Evolutionary conservation across 2,329 filamentous ascomycete species (phyloP).

Genomic region (Dichotomopilus funicola): DNA sequence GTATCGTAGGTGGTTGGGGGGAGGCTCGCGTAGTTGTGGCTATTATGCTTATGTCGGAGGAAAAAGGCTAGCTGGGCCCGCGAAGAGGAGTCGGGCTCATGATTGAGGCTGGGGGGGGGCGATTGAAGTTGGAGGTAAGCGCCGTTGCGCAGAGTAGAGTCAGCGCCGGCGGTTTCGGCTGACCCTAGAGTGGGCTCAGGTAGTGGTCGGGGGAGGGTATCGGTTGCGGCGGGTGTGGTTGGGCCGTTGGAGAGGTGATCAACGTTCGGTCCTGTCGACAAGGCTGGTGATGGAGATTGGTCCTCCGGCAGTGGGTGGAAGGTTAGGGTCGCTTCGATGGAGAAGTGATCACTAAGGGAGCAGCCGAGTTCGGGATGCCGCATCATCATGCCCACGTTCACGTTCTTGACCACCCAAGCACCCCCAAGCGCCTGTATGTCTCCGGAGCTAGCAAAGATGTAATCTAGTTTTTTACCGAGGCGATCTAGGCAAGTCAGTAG

Average conservation of each 20-base stretch:
- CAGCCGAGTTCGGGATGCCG: slow-evolving; percentile 75
- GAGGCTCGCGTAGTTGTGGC: slow-evolving; percentile 6
- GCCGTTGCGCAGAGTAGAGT: slow-evolving; percentile 28
- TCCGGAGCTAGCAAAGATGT: slow-evolving; percentile 73
- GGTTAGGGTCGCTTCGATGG: slow-evolving; percentile 71
- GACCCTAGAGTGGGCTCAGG: neutral
- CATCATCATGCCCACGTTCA: slow-evolving; percentile 70
- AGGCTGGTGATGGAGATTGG: slow-evolving; percentile 7
- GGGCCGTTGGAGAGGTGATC: slow-evolving; percentile 7
- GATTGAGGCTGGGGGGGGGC: slow-evolving; percentile 27
- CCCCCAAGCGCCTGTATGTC: slow-evolving; percentile 28
- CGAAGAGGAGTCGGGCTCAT: slow-evolving; percentile 8
- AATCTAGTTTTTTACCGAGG: slow-evolving; percentile 82
- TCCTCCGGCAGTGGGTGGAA: slow-evolving; percentile 34
- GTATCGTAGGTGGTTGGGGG: slow-evolving; percentile 44
- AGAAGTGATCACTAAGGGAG: slow-evolving; percentile 92
- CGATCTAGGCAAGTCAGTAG: slow-evolving; percentile 46
- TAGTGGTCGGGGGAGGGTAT: neutral
- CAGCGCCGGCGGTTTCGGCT: slow-evolving; percentile 18
- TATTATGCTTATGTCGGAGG: slow-evolving; percentile 17
- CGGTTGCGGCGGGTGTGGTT: slow-evolving; percentile 4
- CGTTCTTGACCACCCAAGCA: slow-evolving; percentile 63
- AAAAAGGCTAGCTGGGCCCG: slow-evolving; percentile 21
- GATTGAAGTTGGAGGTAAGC: slow-evolving; percentile 37
- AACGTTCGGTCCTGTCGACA: slow-evolving; percentile 8